A percentile compares a stretch with the other conserved stretches of the same genome.
These are phyloP conservation scores for Pseudopediastrum boryanum DNA, from an alignment of 139 green algal genomes.

Conservation along the genomic window DNA sequence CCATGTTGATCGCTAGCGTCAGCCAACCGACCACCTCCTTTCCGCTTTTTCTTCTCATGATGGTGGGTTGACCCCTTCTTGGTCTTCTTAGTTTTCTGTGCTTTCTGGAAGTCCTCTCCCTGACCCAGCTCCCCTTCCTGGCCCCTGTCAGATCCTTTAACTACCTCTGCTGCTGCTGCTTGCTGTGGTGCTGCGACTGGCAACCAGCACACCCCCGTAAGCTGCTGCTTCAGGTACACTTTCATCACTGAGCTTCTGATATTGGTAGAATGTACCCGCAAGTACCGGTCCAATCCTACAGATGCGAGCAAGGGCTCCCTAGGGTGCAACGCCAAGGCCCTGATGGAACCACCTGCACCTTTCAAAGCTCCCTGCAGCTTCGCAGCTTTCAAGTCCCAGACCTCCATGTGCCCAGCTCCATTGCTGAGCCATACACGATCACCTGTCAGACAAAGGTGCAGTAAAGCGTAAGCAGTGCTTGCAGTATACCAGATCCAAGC, in stretches of 20 bases:
- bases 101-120: too few species aligned
- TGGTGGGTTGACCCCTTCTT: too few species aligned
- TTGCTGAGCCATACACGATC: conserved; percentile 68
- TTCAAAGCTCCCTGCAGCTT: conserved; percentile 56
- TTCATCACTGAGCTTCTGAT: conserved; percentile 48
- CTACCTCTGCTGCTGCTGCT: too few species aligned
- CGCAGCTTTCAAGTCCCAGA: conserved; percentile 52
- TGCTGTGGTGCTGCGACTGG: too few species aligned
- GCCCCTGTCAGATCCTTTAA: too few species aligned
- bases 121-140: too few species aligned
- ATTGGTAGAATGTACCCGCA: conserved; percentile 62
- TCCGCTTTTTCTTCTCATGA: too few species aligned
- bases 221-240: conserved; percentile 71
- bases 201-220: conserved; percentile 51
- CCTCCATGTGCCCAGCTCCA: conserved; percentile 62
- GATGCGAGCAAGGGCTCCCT: conserved; percentile 54
- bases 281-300: conserved; percentile 69
- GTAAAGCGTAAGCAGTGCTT: not conserved
- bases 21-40: too few species aligned
- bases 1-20: too few species aligned
- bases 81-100: too few species aligned
- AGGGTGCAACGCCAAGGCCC: conserved; percentile 54
- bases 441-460: conserved; percentile 35
- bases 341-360: conserved; percentile 56
- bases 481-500: not conserved